Evolutionary conservation across 192 early-diverging fungal genomes (phyloP).

Genomic region (Thoreauomyces humboldtii): DNA sequence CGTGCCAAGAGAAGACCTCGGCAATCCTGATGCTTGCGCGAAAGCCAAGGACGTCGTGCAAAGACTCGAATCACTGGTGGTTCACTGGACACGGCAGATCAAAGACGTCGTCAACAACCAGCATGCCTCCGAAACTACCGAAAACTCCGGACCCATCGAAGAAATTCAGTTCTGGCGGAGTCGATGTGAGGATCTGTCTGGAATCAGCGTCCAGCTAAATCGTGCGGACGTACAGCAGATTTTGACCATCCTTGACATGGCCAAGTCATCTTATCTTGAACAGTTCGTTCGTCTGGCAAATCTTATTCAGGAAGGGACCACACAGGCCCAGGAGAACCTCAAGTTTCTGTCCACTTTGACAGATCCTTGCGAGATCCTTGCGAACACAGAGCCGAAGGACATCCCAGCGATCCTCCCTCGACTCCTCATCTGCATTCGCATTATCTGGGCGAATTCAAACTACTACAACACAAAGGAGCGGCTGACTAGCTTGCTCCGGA

Average conservation of each 20-base stretch:
- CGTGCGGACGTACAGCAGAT: conserved; percentile 54
- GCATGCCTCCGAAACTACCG: conserved; percentile 53
- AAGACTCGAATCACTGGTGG: conserved; percentile 52
- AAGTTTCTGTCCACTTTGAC: conserved; percentile 59
- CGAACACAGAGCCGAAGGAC: conserved; percentile 50
- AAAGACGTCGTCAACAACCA: conserved; percentile 67
- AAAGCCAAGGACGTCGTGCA: conserved; percentile 59
- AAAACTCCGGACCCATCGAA: conserved; percentile 62
- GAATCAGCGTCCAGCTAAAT: conserved; percentile 60
- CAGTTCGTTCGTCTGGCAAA: conserved; percentile 60
- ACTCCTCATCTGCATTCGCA: conserved; percentile 53
- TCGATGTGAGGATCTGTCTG: conserved; percentile 60
- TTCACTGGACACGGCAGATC: conserved; percentile 67
- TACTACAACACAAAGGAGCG: conserved; percentile 64
- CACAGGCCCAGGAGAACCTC: conserved; percentile 64
- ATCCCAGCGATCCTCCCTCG: conserved; percentile 51
- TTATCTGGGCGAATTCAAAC: conserved; percentile 64
- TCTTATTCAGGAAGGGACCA: conserved; percentile 60
- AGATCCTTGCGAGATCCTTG: conserved; percentile 48
- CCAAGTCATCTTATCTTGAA: conserved; percentile 62
- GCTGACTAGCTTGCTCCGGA: conserved; percentile 55
- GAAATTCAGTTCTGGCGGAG: conserved; percentile 64
- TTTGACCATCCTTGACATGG: conserved; percentile 46
- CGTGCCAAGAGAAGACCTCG: conserved; percentile 51
- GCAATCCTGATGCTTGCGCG: conserved; percentile 35